These are phyloP conservation scores for Ilex asprella DNA, from an alignment of 257 asterid genomes.

Conservation along the genomic window DNA sequence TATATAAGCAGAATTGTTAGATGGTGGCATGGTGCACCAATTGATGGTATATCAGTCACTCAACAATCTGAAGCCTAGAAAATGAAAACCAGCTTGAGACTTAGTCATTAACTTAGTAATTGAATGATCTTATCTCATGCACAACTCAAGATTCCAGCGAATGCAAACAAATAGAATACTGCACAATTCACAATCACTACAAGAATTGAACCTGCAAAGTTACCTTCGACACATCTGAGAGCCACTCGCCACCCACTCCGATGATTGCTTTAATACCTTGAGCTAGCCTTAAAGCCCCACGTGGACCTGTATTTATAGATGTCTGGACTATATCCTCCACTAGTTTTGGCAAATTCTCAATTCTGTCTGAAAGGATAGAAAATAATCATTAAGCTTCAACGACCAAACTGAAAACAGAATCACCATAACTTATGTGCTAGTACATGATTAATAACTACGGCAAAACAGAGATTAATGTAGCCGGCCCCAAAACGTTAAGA, in stretches of 20 bases:
- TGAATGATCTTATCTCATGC: no score
- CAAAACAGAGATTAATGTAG: neutral
- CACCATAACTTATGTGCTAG: neutral
- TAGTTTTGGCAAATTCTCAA: constrained; percentile 76
- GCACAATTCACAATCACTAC: no score
- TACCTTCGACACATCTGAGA: constrained; percentile 86
- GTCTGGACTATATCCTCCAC: constrained; percentile 92
- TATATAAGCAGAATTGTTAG: no score
- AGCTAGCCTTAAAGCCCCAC: constrained; percentile 87
- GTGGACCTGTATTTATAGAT: constrained; percentile 93
- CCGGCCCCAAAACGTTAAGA: neutral
- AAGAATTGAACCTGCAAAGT: no score
- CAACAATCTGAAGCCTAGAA: no score
- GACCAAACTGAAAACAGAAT: neutral
- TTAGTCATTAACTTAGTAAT: no score
- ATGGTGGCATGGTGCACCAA: no score
- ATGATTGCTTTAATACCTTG: constrained; percentile 96
- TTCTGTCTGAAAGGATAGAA: constrained; percentile 46
- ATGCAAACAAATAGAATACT: no score
- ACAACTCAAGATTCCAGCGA: no score
- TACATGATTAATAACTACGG: neutral
- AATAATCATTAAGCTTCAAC: neutral
- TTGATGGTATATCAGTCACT: no score
- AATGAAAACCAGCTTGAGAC: no score
- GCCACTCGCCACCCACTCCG: constrained; percentile 97